A percentile compares a stretch with the other conserved stretches of the same genome.
These are phyloP conservation scores for Boletus patriciae DNA, from an alignment of 768 basidiomycete genomes.

Conservation along the genomic window DNA sequence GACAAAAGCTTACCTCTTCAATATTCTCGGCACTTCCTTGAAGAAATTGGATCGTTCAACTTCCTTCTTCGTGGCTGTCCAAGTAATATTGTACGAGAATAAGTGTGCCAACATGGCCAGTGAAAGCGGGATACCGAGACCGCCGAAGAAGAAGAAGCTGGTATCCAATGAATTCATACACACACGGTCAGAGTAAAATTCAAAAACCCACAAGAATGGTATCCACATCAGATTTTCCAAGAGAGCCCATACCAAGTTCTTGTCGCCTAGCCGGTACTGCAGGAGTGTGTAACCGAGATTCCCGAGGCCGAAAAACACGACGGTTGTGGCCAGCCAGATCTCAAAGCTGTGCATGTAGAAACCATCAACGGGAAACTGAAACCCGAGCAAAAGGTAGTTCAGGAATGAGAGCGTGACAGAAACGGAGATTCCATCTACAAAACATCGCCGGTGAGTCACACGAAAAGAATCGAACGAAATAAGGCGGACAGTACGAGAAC, in stretches of 20 bases:
- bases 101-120: constrained; percentile 55
- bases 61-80: constrained; percentile 72
- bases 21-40: constrained; percentile 82
- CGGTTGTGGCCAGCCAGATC: constrained; percentile 72
- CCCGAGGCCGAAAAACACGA: constrained; percentile 77
- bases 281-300: constrained; percentile 70
- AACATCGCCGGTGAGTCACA: neutral
- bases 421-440: constrained; percentile 55
- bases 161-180: constrained; percentile 4
- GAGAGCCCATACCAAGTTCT: constrained; percentile 23
- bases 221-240: constrained; percentile 30
- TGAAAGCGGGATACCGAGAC: constrained; percentile 53
- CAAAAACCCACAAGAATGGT: constrained; percentile 39
- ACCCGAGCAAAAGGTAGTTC: constrained; percentile 76
- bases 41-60: constrained; percentile 89
- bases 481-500: constrained; percentile 51
- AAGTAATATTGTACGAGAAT: constrained; percentile 57
- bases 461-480: neutral
- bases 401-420: constrained; percentile 64
- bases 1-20: constrained; percentile 41
- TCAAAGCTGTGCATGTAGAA: constrained; percentile 81
- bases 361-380: constrained; percentile 68
- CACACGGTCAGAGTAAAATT: neutral
- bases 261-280: constrained; percentile 66
- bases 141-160: constrained; percentile 56